Evolutionary conservation across 192 early-diverging fungal species (phyloP), one percentile per base, ranked within the genome.

Genomic region (Podochytrium sp.): DNA sequence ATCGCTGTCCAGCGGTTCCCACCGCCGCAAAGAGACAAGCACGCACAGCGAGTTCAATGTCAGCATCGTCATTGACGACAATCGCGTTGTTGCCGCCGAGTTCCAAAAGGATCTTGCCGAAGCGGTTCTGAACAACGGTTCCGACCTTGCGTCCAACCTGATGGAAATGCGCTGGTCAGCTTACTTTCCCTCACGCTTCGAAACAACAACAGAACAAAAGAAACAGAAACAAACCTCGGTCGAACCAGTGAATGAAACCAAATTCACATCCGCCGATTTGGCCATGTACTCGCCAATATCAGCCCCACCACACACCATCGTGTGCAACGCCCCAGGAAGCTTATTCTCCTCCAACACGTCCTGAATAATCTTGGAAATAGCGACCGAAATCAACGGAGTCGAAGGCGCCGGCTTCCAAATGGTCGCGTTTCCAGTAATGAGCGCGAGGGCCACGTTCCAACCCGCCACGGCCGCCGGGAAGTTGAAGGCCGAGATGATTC

Each of bases 1-100:
- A 98, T 58, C 96, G 84, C 81, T 98, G 96, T 12, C 96, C 96
- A 40, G 95, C 93, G 34, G 95, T 98, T 34, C 96, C 96, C 32
- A 98, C 95, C 23, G 96, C 95, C 18, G 96, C 95, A 86, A 98
- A 98, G 25, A 96, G 79, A 49, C 93, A 87, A 23, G 93, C 88
- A 37, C 94, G 86, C 1, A 96, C 84, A 2, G 95, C 94, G 34
- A 98, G 78, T 56, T 96, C 95, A 35, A 95, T 68, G 74, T 98
- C 94, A 3, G 95, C 95, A 70, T 98, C 96, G 35, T 90, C 87
- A 78, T 91, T 91, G 27, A 97, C 95, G 60, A 98, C 91, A 68
- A 98, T 93, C 33, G 94, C 94, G 70, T 96, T 98, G 87, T 98
- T 98, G 39, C 96, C 96, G 43, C 96, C 96, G 7, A 98, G 85